Base-by-base conservation (phyloP, 148 eudicot genomes). In the Chenopodium berlandieri region DNA sequence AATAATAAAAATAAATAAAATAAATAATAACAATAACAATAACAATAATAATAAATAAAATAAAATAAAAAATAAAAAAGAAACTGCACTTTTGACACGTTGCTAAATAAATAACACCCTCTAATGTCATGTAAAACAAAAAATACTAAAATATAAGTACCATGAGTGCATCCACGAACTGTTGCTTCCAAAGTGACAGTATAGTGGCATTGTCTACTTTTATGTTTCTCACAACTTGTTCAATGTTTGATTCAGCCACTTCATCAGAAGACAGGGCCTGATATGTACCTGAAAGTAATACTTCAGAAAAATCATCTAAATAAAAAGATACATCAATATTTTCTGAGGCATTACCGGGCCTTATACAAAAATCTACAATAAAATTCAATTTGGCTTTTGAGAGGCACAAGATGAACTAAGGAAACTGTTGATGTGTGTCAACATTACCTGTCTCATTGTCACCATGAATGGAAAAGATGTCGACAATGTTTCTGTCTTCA, bases 141-240 rank as follows among this genome's bases (percentile, higher is more conserved):
- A 4, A 47, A 23, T 56, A 9, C n/a, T 44, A 23, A 50, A 40
- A 73, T 32, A 52, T 31, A 63, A 79, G 74, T 90, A 95, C 98
- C 97, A 13, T 85, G 78, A 95, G 25, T 1, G 91, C 96, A 84
- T 95, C 94, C 81, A 90, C 81, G 83, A 91, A 93, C 83, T 93
- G 98, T 78, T 88, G 84, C 87, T 88, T 90, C 98, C 98, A 95
- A 78, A 90, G 79, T 71, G 85, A 85, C 81, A 89, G 69, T 64
- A 90, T 22, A 75, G 70, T 72, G 50, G 81, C 34, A 84, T 83
- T 82, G 76, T 82, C 83, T 12, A 71, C 69, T 54, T 47, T 64
- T 9, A 17, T 81, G 31, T 82, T 78, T 32, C 56, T 79, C 68
- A 60, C 70, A 76, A 54, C 30, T 66, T 82, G 83, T 63, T 82